Evolutionary conservation across 2,329 filamentous ascomycete genomes (phyloP).

Genomic region (Ceratocystis ficicola): DNA sequence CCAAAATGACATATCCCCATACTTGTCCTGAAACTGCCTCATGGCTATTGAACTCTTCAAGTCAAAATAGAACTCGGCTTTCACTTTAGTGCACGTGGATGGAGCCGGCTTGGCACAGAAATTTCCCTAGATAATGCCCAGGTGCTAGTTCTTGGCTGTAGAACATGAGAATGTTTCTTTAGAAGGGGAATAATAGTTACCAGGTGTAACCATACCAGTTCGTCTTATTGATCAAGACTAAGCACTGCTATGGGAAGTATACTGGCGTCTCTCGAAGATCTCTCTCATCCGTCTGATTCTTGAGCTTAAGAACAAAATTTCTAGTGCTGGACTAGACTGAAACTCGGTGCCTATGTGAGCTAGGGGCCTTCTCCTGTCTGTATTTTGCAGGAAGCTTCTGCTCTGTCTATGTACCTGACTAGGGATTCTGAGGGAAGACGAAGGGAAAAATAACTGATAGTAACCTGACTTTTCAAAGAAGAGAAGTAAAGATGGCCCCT

Average conservation of each 20-base stretch:
- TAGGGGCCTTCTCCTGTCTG: too few species aligned
- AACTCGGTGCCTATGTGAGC: background rate
- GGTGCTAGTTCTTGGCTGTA: background rate
- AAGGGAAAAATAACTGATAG: background rate
- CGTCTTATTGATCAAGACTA: too few species aligned
- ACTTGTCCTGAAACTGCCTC: background rate
- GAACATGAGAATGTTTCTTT: background rate
- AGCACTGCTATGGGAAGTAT: too few species aligned
- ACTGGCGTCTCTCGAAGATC: too few species aligned
- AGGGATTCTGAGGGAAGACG: background rate
- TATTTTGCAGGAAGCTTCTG: too few species aligned
- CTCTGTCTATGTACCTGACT: background rate
- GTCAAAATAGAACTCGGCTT: background rate
- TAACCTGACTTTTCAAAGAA: background rate
- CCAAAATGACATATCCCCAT: background rate
- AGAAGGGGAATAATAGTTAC: too few species aligned
- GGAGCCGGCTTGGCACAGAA: slow-evolving; percentile 2
- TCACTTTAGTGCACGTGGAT: background rate
- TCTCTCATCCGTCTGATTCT: too few species aligned
- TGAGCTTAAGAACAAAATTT: too few species aligned
- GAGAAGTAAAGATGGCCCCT: background rate
- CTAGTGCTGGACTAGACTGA: background rate
- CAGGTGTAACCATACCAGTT: too few species aligned
- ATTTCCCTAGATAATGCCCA: background rate
- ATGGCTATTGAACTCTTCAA: background rate